Conservation (phyloP, 768 basidiomycete genomes). For the Polyporus arcularius region DNA sequence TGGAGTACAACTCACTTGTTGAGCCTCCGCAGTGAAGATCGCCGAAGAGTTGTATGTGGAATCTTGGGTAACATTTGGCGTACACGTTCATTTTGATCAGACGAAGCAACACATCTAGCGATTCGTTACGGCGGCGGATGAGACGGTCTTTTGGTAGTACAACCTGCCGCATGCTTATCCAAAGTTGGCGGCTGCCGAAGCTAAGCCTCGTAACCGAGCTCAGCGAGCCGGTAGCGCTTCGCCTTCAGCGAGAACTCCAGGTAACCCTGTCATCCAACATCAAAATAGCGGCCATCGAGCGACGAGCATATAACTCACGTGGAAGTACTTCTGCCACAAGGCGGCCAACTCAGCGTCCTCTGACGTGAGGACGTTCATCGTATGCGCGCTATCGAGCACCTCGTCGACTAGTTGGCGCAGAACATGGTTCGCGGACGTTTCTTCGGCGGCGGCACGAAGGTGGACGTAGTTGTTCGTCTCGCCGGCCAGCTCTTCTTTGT, state of each 20-base stretch:
- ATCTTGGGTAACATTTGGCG: too few species aligned
- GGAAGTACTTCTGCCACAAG: constrained; percentile 8
- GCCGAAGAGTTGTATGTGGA: too few species aligned
- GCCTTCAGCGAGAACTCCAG: constrained; percentile 14
- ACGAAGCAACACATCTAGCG: too few species aligned
- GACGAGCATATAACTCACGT: not conserved
- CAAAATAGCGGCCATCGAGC: too few species aligned
- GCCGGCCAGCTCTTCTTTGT: constrained; percentile 20
- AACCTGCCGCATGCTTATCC: not conserved
- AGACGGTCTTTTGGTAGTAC: too few species aligned
- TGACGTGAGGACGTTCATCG: not conserved
- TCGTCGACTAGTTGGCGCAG: constrained; percentile 19
- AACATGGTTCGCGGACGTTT: not conserved
- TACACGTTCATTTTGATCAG: too few species aligned
- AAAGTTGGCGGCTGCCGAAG: not conserved
- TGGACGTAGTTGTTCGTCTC: constrained; percentile 21
- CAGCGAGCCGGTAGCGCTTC: constrained; percentile 5
- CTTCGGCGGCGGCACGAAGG: constrained; percentile 13
- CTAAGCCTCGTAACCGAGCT: not conserved
- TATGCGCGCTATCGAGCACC: not conserved
- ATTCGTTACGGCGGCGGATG: too few species aligned
- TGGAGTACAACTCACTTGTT: too few species aligned
- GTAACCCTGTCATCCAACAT: not conserved
- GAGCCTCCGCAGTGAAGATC: too few species aligned
- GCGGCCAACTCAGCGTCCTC: not conserved